phyloP scores from a whole-genome alignment of 495 filamentous ascomycete species.

The Podospora sp. region DNA sequence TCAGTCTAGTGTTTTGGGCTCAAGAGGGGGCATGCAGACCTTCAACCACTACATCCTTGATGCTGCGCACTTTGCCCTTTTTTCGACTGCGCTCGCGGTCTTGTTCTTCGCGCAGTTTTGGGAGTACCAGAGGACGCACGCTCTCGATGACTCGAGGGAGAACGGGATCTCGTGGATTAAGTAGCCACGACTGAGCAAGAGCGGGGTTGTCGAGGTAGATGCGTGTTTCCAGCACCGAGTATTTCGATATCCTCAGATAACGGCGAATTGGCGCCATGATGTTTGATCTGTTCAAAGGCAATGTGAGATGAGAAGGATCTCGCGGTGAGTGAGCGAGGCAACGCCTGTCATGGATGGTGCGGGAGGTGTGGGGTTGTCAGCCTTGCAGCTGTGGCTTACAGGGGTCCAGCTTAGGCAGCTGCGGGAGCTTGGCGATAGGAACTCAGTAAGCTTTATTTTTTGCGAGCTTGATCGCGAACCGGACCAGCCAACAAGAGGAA shows the following conservation, averaged over 20 bases:
- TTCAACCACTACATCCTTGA: conserved; percentile 84
- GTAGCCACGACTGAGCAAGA: conserved; percentile 77
- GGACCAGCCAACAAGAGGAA: neutral
- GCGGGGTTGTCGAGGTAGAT: conserved; percentile 93
- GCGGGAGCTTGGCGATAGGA: conserved; percentile 15
- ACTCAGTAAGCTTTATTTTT: neutral
- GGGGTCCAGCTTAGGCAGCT: conserved; percentile 12
- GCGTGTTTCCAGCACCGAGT: conserved; percentile 89
- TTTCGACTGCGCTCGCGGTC: conserved; percentile 60
- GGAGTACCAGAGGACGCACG: conserved; percentile 81
- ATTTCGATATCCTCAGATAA: conserved; percentile 82
- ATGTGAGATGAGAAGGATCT: neutral
- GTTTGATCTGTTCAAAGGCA: neutral
- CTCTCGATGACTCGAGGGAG: conserved; percentile 80
- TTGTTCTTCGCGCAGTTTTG: conserved; percentile 88
- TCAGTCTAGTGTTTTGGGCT: neutral
- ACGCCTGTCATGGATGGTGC: conserved; percentile 3
- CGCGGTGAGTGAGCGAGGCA: neutral
- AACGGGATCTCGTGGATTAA: conserved; percentile 68
- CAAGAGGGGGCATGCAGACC: conserved; percentile 52
- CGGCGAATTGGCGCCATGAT: conserved; percentile 82
- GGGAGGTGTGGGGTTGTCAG: conserved; percentile 17
- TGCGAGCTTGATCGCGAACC: conserved; percentile 14
- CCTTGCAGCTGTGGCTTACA: conserved; percentile 29
- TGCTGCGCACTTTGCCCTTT: conserved; percentile 67